Conservation (phyloP, 2,329 filamentous ascomycete genomes). For the Colletotrichum abscissum region DNA sequence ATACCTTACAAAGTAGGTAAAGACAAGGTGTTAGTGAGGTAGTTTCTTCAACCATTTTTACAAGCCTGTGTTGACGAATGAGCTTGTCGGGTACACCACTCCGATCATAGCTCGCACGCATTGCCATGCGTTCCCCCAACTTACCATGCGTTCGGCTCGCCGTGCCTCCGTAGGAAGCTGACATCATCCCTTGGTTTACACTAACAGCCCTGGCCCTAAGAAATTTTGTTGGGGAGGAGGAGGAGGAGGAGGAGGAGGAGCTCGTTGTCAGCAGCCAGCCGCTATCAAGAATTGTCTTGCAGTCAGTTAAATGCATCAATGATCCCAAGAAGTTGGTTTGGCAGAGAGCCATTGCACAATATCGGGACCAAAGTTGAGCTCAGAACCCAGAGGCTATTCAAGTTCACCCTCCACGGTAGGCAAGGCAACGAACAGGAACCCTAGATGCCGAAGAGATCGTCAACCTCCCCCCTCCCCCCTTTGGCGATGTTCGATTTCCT, state of each 20-base stretch:
- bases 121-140: neutral
- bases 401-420: neutral
- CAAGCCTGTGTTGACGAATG: neutral
- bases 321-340: neutral
- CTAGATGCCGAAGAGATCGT: slow-evolving; percentile 9
- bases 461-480: neutral
- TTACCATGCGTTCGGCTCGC: slow-evolving; percentile 26
- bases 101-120: slow-evolving; percentile 4
- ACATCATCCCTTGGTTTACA: slow-evolving; percentile 19
- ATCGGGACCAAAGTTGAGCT: neutral
- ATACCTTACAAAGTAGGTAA: no score
- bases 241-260: no score
- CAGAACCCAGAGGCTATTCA: neutral
- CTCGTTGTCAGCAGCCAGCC: neutral
- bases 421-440: neutral
- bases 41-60: neutral
- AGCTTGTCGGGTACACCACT: slow-evolving; percentile 3
- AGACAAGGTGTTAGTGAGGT: no score
- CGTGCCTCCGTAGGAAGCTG: slow-evolving; percentile 22
- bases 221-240: neutral
- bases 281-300: neutral
- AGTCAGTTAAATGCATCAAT: neutral
- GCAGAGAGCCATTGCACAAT: neutral
- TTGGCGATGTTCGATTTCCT: slow-evolving; percentile 10
- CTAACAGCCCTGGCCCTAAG: slow-evolving; percentile 10